These are phyloP conservation scores for Pulveroboletus sp. DNA, from an alignment of 768 basidiomycete species.

Conservation along the genomic window DNA sequence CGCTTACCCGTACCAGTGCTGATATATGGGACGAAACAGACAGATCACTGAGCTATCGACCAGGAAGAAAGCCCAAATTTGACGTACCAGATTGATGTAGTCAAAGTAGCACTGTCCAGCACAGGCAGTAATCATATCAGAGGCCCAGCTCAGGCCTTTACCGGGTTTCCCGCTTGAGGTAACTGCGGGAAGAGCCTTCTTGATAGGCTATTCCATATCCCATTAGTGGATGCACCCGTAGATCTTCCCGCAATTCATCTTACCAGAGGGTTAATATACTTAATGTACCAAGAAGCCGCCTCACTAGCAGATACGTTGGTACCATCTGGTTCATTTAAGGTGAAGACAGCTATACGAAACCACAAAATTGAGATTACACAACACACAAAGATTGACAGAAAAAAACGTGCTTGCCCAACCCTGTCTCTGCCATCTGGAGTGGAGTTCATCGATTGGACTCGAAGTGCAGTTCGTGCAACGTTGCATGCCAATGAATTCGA, in stretches of 20 bases:
- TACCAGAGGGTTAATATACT: slow-evolving; percentile 37
- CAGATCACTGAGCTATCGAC: neutral
- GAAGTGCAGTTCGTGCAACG: slow-evolving; percentile 37
- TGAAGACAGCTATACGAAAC: slow-evolving; percentile 29
- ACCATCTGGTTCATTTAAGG: slow-evolving; percentile 36
- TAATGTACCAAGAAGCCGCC: slow-evolving; percentile 37
- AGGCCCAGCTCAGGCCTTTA: slow-evolving; percentile 35
- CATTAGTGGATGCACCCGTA: neutral
- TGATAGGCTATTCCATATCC: slow-evolving; percentile 13
- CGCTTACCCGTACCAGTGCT: slow-evolving; percentile 32
- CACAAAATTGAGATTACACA: neutral
- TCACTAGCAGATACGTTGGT: slow-evolving; percentile 25
- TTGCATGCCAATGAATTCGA: slow-evolving; percentile 41
- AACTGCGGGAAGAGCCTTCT: slow-evolving; percentile 36
- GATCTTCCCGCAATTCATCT: slow-evolving; percentile 1
- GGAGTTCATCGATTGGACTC: slow-evolving; percentile 32
- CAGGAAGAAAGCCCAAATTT: neutral
- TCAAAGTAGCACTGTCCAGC: slow-evolving; percentile 35
- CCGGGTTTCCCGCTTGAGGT: slow-evolving; percentile 32
- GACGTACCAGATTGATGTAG: slow-evolving; percentile 34
- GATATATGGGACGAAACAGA: no score
- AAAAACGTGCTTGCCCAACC: slow-evolving; percentile 33
- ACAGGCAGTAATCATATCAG: slow-evolving; percentile 34
- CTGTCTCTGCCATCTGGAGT: slow-evolving; percentile 31
- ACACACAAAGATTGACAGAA: neutral